Evolutionary conservation across 202 grass and related monocot genomes (phyloP).

Genomic region (Zizania palustris): DNA sequence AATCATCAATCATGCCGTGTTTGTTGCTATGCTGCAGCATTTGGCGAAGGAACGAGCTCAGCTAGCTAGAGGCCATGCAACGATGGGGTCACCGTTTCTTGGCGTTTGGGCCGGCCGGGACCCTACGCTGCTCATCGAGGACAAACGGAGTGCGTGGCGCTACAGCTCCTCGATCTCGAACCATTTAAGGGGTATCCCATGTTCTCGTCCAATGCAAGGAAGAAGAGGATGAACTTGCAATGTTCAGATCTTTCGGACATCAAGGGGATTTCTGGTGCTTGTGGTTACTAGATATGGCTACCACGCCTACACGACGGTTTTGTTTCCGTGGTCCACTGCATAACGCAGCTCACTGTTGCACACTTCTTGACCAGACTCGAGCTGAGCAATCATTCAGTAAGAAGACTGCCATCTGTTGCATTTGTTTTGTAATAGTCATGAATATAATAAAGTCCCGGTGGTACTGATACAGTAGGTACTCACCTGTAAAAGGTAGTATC

Average conservation of each 20-base stretch:
- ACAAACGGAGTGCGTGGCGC: slow-evolving; percentile 31
- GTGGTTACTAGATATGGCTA: neutral
- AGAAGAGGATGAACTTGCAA: neutral
- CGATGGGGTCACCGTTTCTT: slow-evolving; percentile 6
- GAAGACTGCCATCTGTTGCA: neutral
- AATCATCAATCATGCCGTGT: slow-evolving; percentile 37
- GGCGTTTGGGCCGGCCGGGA: slow-evolving; percentile 11
- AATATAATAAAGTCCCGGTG: too few relatives aligned
- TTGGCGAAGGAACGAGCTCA: slow-evolving; percentile 7
- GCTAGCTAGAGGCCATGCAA: slow-evolving; percentile 1
- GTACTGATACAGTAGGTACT: too few relatives aligned
- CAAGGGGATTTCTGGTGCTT: neutral
- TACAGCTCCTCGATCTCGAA: neutral
- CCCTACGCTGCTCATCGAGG: slow-evolving; percentile 18
- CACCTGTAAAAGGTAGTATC: too few relatives aligned
- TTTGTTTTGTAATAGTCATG: neutral
- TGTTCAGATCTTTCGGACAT: neutral
- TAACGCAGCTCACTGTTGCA: neutral
- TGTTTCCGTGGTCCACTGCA: neutral
- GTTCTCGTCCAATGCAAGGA: slow-evolving; percentile 22
- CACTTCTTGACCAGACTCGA: neutral
- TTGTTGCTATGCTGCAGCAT: slow-evolving; percentile 35
- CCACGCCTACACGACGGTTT: neutral
- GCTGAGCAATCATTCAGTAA: neutral
- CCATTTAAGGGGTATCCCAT: slow-evolving; percentile 52